These are phyloP conservation scores for Prunus armeniaca DNA, from an alignment of 306 rosid species.

Conservation along the genomic window DNA sequence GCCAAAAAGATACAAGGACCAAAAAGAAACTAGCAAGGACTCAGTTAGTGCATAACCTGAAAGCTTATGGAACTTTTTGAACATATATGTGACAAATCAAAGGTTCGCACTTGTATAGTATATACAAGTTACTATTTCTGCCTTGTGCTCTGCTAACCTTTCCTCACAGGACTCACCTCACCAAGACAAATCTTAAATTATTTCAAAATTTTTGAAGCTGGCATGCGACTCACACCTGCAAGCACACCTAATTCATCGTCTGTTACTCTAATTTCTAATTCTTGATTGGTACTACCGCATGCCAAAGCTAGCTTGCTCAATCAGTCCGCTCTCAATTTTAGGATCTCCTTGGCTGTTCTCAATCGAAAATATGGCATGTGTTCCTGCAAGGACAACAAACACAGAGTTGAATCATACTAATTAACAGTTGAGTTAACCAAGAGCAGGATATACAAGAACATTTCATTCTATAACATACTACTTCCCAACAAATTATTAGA, in stretches of 20 bases:
- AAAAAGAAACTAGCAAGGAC: not conserved
- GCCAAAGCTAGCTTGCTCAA: constrained; percentile 14
- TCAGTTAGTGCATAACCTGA: not conserved
- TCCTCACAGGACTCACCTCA: not conserved
- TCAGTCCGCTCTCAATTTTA: constrained; percentile 80
- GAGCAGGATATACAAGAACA: not conserved
- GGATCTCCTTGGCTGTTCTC: constrained; percentile 81
- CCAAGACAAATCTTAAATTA: constrained; percentile 8
- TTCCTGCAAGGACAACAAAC: constrained; percentile 45
- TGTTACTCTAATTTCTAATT: not conserved
- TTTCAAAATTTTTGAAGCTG: not conserved
- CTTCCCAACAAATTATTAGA: not conserved
- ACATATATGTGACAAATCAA: not conserved
- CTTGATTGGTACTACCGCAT: not conserved
- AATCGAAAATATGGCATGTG: constrained; percentile 93
- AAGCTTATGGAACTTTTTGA: not conserved
- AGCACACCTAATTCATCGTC: constrained; percentile 2
- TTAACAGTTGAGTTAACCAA: not conserved
- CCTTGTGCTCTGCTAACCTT: constrained; percentile 2
- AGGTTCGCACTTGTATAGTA: constrained; percentile 7
- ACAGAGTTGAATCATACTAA: constrained; percentile 10
- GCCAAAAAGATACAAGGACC: not conserved
- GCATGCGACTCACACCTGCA: not conserved
- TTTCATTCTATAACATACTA: not conserved
- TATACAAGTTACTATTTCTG: not conserved